phyloP scores from a whole-genome alignment of 2,329 filamentous ascomycete genomes.

The Leptographium flavum region DNA sequence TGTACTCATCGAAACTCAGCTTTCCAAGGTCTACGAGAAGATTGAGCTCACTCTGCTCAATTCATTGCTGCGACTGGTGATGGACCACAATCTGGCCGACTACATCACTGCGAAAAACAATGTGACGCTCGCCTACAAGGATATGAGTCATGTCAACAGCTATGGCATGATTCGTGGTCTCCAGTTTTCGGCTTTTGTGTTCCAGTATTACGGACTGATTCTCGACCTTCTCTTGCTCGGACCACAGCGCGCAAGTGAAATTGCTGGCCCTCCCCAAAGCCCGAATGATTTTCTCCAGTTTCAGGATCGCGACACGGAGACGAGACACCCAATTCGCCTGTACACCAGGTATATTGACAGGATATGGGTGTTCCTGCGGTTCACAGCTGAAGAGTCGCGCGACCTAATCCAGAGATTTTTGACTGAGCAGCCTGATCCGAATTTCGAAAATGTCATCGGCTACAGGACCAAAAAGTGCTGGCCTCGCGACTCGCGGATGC shows the following conservation, averaged over 20 bases:
- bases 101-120: conserved; percentile 99
- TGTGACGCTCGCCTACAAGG: conserved; percentile 96
- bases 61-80: conserved; percentile 81
- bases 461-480: conserved; percentile 99
- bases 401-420: conserved; percentile 95
- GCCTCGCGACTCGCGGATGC: conserved; percentile 95
- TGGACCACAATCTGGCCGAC: conserved; percentile 98
- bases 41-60: conserved; percentile 94
- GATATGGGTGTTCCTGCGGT: conserved; percentile 95
- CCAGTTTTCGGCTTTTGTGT: conserved; percentile 96
- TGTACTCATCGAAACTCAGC: conserved; percentile 93
- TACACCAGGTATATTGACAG: conserved; percentile 97
- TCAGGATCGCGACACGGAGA: conserved; percentile 82
- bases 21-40: conserved; percentile 99
- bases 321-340: conserved; percentile 86
- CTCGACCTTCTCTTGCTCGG: conserved; percentile 86
- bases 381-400: conserved; percentile 83
- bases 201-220: conserved; percentile 96
- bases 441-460: conserved; percentile 98
- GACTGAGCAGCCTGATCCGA: conserved; percentile 95
- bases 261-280: conserved; percentile 82
- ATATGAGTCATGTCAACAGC: conserved; percentile 99
- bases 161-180: conserved; percentile 97
- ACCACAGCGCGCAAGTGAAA: conserved; percentile 91
- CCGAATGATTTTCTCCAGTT: conserved; percentile 98